Percentiles rank a stretch among this genome's conserved stretches.
Conservation (phyloP, 1,139 yeast species). For the Hemisphaericaspora xylanilytica region DNA sequence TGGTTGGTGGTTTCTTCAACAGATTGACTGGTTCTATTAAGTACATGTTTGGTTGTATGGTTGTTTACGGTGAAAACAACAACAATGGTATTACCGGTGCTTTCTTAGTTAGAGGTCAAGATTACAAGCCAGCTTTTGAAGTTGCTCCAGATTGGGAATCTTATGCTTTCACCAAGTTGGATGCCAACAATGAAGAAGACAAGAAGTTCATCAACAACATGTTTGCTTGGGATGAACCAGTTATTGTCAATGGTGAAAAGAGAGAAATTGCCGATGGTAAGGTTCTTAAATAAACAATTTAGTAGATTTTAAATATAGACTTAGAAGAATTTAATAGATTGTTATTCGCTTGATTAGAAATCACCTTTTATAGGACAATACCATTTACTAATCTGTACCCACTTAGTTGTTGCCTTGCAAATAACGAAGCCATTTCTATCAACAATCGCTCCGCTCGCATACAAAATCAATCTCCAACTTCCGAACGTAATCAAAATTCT, state of each 20-base stretch:
- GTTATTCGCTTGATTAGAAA: not conserved
- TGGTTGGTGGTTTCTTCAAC: slow-evolving; percentile 97
- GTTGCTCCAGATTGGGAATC: slow-evolving; percentile 99
- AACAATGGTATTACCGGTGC: slow-evolving; percentile 96
- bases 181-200: slow-evolving; percentile 34
- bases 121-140: slow-evolving; percentile 82
- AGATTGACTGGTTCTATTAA: slow-evolving; percentile 89
- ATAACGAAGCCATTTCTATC: too few species aligned
- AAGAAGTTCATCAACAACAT: slow-evolving; percentile 44
- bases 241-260: slow-evolving; percentile 40
- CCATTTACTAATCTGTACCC: too few species aligned
- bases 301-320: not conserved
- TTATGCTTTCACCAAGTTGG: slow-evolving; percentile 43
- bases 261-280: slow-evolving; percentile 51
- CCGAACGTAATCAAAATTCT: too few species aligned
- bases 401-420: too few species aligned
- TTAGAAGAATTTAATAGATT: slow-evolving; percentile 1
- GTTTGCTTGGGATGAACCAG: slow-evolving; percentile 54
- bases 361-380: too few species aligned
- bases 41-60: slow-evolving; percentile 89
- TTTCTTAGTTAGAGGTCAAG: slow-evolving; percentile 93
- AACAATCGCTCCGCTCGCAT: not conserved
- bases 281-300: slow-evolving; percentile 39
- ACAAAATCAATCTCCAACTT: not conserved
- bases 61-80: slow-evolving; percentile 98